Evolutionary conservation across 495 filamentous ascomycete genomes (phyloP).

Genomic region (Neurospora tetrasperma): DNA sequence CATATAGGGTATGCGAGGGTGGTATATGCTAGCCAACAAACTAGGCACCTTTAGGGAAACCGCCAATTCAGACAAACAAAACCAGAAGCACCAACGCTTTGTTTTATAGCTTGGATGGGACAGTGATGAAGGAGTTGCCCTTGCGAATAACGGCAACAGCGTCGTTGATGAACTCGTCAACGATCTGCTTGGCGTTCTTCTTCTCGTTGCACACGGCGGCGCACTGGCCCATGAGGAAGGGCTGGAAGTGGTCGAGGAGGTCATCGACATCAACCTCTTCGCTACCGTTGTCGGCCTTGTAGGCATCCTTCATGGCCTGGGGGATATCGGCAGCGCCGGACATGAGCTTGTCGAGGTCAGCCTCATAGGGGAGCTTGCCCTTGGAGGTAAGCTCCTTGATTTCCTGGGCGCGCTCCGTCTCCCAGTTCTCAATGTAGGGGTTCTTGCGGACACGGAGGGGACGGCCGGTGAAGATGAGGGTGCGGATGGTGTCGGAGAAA

Average conservation of each 20-base stretch:
- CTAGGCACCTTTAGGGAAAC: not conserved
- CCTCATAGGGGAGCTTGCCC: constrained; percentile 86
- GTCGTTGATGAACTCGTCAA: constrained; percentile 89
- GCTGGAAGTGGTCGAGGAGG: constrained; percentile 80
- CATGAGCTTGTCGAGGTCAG: constrained; percentile 77
- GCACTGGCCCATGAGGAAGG: constrained; percentile 94
- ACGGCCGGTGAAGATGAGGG: constrained; percentile 96
- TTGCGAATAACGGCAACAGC: constrained; percentile 41
- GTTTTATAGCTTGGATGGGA: constrained; percentile 12
- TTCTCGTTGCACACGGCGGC: constrained; percentile 88
- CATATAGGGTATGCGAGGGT: not conserved
- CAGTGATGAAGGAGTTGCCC: constrained; percentile 12
- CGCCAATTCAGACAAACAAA: not conserved
- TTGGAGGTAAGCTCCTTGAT: constrained; percentile 84
- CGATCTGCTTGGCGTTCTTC: constrained; percentile 83
- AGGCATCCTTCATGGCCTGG: constrained; percentile 61
- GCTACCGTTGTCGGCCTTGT: constrained; percentile 59
- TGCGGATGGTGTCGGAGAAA: constrained; percentile 91
- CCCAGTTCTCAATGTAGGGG: constrained; percentile 90
- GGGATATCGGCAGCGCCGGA: constrained; percentile 44
- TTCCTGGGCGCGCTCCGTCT: constrained; percentile 76
- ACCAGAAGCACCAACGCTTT: not conserved
- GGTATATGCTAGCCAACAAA: not conserved
- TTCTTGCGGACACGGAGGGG: constrained; percentile 90
- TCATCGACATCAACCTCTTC: constrained; percentile 51